phyloP scores from a whole-genome alignment of 1,284 basidiomycete species.

The Ceratobasidium sp. region DNA sequence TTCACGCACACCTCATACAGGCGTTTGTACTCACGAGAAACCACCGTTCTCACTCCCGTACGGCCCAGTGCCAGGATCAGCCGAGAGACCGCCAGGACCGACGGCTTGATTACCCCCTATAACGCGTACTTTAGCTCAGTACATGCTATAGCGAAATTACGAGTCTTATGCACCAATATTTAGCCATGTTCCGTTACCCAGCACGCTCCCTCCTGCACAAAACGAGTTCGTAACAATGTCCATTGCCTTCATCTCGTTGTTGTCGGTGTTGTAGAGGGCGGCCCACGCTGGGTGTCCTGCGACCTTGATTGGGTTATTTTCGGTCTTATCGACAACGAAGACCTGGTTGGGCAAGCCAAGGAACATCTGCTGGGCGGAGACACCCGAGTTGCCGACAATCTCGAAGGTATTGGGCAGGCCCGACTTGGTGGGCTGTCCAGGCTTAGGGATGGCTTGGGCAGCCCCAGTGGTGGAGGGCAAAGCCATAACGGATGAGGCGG shows the following conservation, averaged over 20 bases:
- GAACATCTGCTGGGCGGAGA: constrained; percentile 54
- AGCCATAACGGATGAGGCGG: constrained; percentile 43
- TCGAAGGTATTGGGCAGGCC: constrained; percentile 52
- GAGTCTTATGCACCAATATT: constrained; percentile 41
- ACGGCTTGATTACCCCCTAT: constrained; percentile 45
- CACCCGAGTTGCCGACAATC: constrained; percentile 55
- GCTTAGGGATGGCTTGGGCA: constrained; percentile 30
- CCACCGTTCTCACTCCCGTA: constrained; percentile 43
- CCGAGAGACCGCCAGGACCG: constrained; percentile 37
- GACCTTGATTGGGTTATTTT: constrained; percentile 45
- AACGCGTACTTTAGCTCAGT: background rate
- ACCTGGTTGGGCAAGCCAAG: constrained; percentile 46
- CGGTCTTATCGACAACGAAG: constrained; percentile 46
- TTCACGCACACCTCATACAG: background rate
- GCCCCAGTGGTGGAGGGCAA: constrained; percentile 22
- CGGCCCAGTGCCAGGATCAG: constrained; percentile 17
- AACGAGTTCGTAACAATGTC: constrained; percentile 57
- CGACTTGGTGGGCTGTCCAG: constrained; percentile 41
- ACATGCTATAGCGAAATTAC: background rate
- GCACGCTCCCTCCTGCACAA: constrained; percentile 45
- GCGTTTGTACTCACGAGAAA: constrained; percentile 38
- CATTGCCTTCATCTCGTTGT: constrained; percentile 57
- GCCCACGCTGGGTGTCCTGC: constrained; percentile 46
- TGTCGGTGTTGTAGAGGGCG: constrained; percentile 56
- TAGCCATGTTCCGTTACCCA: constrained; percentile 46